These are phyloP conservation scores for Leishmania tropica DNA, from an alignment of 208 protist species.

Conservation along the genomic window DNA sequence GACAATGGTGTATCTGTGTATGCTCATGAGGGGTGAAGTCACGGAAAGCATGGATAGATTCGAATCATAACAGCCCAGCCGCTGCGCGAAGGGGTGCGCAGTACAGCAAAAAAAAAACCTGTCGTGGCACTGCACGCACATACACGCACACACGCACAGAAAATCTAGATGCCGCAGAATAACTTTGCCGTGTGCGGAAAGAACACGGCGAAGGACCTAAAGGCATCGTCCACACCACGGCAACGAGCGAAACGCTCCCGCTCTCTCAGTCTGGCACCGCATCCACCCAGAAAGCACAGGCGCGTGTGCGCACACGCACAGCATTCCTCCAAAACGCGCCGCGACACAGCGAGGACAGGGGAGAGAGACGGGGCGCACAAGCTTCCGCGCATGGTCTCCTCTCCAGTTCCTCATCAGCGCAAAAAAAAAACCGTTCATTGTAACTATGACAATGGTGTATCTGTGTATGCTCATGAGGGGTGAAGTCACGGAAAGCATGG, in stretches of 20 bases:
- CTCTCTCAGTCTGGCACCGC: background rate
- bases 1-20: constrained; percentile 28
- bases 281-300: background rate
- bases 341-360: background rate
- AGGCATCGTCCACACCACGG: constrained; percentile 15
- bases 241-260: background rate
- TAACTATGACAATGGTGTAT: no score
- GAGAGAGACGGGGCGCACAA: background rate
- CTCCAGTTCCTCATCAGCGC: background rate
- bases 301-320: background rate
- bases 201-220: constrained; percentile 32
- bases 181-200: constrained; percentile 21
- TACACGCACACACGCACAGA: constrained; percentile 14
- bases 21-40: constrained; percentile 28
- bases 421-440: no score
- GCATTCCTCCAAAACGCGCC: background rate
- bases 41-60: constrained; percentile 36
- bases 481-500: no score
- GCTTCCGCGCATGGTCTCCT: background rate
- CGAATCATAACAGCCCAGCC: constrained; percentile 15
- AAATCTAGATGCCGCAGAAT: constrained; percentile 33
- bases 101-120: background rate
- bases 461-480: no score
- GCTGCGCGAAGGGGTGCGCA: background rate
- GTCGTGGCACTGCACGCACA: background rate